These are phyloP conservation scores for Cenococcum geophilum DNA, from an alignment of 495 filamentous ascomycete species.

Conservation along the genomic window DNA sequence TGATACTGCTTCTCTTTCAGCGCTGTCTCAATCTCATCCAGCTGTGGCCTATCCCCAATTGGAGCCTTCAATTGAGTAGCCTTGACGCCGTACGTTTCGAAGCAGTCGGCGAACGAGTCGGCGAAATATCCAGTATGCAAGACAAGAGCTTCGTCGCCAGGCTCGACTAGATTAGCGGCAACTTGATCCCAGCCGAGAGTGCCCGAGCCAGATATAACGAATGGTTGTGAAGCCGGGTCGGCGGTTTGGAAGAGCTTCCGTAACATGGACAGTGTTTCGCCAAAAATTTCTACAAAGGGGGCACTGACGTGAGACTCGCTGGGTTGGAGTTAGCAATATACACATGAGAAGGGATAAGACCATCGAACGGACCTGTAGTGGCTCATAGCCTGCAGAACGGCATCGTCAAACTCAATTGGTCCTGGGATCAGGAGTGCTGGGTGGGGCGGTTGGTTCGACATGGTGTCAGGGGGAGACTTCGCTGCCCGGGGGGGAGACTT, in stretches of 20 bases:
- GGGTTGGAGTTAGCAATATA: constrained; percentile 2
- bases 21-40: constrained; percentile 78
- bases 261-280: constrained; percentile 79
- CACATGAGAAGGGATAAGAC: not conserved
- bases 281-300: constrained; percentile 83
- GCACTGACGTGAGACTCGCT: constrained; percentile 90
- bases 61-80: constrained; percentile 84
- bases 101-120: constrained; percentile 87
- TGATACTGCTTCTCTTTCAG: constrained; percentile 87
- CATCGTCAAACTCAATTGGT: constrained; percentile 98
- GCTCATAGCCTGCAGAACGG: constrained; percentile 87
- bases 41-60: constrained; percentile 81
- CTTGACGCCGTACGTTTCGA: constrained; percentile 82
- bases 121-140: constrained; percentile 96
- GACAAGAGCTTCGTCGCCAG: constrained; percentile 83
- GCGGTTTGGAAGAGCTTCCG: constrained; percentile 90
- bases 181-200: constrained; percentile 96
- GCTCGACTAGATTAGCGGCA: constrained; percentile 80
- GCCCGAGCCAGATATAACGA: constrained; percentile 88
- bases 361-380: constrained; percentile 68
- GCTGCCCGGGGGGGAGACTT: no score
- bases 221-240: constrained; percentile 75
- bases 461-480: constrained; percentile 40
- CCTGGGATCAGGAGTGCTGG: constrained; percentile 87
- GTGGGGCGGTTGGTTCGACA: constrained; percentile 76